phyloP scores from a whole-genome alignment of 108 stramenopile species.

The Nitzschia palea region DNA sequence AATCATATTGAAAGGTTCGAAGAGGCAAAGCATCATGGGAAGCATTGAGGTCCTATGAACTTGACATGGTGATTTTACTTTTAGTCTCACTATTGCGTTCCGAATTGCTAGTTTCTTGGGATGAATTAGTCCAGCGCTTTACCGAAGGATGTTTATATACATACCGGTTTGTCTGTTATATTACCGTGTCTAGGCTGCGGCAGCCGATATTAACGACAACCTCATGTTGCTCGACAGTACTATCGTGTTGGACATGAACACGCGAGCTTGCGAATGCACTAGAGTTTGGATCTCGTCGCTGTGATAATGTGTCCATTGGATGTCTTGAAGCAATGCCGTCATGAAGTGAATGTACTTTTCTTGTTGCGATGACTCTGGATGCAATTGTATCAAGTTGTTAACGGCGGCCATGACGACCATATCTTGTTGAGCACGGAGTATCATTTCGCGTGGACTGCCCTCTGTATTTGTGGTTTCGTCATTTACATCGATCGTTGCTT shows the following conservation, averaged over 20 bases:
- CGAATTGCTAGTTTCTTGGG: no score
- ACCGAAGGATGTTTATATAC: no score
- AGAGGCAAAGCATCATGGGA: no score
- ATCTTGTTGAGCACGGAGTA: not conserved
- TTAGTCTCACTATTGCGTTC: no score
- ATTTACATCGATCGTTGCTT: not conserved
- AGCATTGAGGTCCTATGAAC: no score
- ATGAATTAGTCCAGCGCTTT: no score
- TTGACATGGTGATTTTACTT: no score
- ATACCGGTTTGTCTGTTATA: not conserved
- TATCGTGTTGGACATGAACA: not conserved
- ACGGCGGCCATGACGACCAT: not conserved
- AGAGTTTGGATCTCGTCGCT: not conserved
- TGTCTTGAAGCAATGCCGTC: not conserved
- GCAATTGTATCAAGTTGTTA: not conserved
- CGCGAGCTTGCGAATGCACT: not conserved
- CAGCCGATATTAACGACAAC: not conserved
- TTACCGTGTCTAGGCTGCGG: not conserved
- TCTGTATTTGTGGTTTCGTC: not conserved
- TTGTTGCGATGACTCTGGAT: not conserved
- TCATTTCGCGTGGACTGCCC: not conserved
- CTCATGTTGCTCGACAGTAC: not conserved
- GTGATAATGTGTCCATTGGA: not conserved
- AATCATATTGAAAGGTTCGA: no score
- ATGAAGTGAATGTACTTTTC: not conserved